Base-by-base conservation (phyloP, 2,329 filamentous ascomycete genomes). In the Penicillium freii region DNA sequence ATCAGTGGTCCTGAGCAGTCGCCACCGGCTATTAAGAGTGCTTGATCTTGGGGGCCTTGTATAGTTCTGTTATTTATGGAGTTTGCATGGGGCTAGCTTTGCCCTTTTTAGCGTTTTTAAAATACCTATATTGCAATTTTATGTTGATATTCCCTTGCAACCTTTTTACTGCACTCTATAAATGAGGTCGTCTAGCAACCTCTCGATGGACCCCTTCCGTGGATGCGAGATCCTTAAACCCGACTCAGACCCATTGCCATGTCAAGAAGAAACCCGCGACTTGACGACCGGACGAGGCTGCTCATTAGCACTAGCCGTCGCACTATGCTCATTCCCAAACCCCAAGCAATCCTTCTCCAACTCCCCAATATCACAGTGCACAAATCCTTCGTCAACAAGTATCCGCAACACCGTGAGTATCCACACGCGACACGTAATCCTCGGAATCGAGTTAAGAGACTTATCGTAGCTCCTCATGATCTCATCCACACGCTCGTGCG, bases 21-120 rank as follows among this genome's bases (percentile, higher is more conserved):
- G 6, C 33, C 40, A 10, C 42, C 56, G 9, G 45, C 51, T 38
- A 21, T 36, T 13, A 64, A 64, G 57, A 44, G 43, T 21, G 27
- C 44, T 34, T 54, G 36, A 52, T 46, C 21, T 17, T 31, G 9
- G 11, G 13, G 15, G 29, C 1, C 6, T 27, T 33, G 9, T 23
- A 43, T 23, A 42, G 7, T 50, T 50, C 17, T 23, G 29, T 51
- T 11, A 17, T 46, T 36, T 44, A 36, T 36, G 31, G 40, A 45
- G 50, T 45, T 52, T 34, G 39, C 7, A 17, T 25, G 39, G 39
- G 29, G 33, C 23, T 6, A 13, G n/a, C 9, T 15, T 43, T 36
- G 11, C 15, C 39, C n/a, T 27, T 25, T 51, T 51, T 49, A 49
- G 44, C 44, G 44, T 13, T 25, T 19, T 17, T 48, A 21, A 34